Evolutionary conservation across 495 filamentous ascomycete genomes (phyloP), one percentile per base, ranked within the genome.

Genomic region (Penicillium robsamsonii): DNA sequence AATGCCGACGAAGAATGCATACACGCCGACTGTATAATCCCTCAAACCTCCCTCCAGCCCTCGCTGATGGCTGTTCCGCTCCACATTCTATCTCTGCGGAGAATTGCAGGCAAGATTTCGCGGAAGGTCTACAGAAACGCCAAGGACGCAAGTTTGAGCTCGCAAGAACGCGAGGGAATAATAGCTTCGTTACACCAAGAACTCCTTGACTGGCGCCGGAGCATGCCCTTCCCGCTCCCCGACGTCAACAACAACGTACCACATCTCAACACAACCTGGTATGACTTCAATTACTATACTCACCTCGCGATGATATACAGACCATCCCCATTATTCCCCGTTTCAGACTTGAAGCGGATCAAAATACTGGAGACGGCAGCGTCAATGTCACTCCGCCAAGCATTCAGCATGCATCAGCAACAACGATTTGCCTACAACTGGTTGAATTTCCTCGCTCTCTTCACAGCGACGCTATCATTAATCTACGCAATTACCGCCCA

Each of bases 221-320:
- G 47, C 54, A 76, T 74, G 70, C 73, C 73, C 9, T 76, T 76
- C 49, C 73, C 73, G 15, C 56, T 76, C 8, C 73, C 71, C 0
- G 69, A 73, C 30, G 38, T 70, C 22, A 57, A 72, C 22, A 64
- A 67, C 2, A 63, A 64, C 25, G 71, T 76, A 3, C 73, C 73
- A 15, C 73, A 74, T 60, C 55, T 76, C 4, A 63, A 57, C 29
- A 73, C 62, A 2, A 73, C 63, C 56, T 76, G 73, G 73, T 76
- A 70, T 45, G 71, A 76, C 43, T 61, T 72, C 3, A 76, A 76
- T 49, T 76, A 72, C 54, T 76, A 76, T 30, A 67, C 60, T 18
- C 73, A 76, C 38, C 48, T 71, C 20, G 64, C 62, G 17, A 70
- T 71, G 69, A 57, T 76, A 0, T 76, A 74, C 53, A 61, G 73